These are phyloP conservation scores for Colletotrichum sp. DNA, from an alignment of 2,329 filamentous ascomycete species.

Conservation along the genomic window DNA sequence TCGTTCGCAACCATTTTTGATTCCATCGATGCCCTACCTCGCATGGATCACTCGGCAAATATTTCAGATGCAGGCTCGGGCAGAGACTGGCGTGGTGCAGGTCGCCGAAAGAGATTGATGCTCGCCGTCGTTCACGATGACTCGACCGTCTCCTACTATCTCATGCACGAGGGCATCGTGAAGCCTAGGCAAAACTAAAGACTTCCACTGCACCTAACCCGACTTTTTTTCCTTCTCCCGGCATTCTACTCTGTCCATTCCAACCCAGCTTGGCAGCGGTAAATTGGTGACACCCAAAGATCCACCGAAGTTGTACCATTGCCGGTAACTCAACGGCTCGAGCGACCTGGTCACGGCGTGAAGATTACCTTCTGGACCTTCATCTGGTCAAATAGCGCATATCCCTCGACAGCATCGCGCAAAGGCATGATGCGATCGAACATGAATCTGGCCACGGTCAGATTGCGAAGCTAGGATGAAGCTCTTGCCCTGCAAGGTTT, in stretches of 20 bases:
- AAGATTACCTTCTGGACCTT: slow-evolving; percentile 79
- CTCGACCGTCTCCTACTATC: slow-evolving; percentile 84
- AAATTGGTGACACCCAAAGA: not conserved
- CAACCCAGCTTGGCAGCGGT: not conserved
- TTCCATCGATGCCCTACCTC: slow-evolving; percentile 51
- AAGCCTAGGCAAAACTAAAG: slow-evolving; percentile 80
- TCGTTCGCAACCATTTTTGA: slow-evolving; percentile 75
- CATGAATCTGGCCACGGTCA: slow-evolving; percentile 65
- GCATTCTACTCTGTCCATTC: not conserved
- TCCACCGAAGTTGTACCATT: not conserved
- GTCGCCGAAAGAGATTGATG: slow-evolving; percentile 70
- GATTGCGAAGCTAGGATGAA: not conserved
- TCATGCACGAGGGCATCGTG: slow-evolving; percentile 85
- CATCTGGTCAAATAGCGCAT: slow-evolving; percentile 75
- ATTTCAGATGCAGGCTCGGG: slow-evolving; percentile 27
- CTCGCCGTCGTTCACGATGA: slow-evolving; percentile 79
- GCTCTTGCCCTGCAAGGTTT: not conserved
- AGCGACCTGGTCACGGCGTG: slow-evolving; percentile 43
- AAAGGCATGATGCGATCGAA: slow-evolving; percentile 77
- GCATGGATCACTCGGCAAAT: slow-evolving; percentile 14
- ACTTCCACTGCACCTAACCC: not conserved
- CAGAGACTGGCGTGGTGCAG: slow-evolving; percentile 47
- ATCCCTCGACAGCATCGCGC: slow-evolving; percentile 68
- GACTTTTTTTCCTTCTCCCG: not conserved
- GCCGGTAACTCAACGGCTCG: not conserved